These are phyloP conservation scores for Lichtheimia hyalospora DNA, from an alignment of 371 early-diverging fungal species.

Conservation along the genomic window DNA sequence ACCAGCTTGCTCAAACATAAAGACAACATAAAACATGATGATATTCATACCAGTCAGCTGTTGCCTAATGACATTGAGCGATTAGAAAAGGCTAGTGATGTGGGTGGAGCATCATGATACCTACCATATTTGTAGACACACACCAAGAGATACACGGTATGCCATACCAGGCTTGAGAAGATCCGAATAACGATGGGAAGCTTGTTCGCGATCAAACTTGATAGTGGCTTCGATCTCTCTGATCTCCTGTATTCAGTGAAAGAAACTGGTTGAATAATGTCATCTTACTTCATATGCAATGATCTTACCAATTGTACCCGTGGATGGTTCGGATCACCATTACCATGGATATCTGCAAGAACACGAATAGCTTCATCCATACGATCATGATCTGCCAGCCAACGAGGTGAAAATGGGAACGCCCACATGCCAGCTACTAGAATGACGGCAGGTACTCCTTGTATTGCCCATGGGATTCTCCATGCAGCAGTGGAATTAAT, in stretches of 20 bases:
- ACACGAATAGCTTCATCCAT: conserved; percentile 68
- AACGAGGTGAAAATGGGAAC: conserved; percentile 87
- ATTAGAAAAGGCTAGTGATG: too few species aligned
- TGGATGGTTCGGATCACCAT: conserved; percentile 48
- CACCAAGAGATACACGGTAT: conserved; percentile 63
- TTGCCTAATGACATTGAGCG: too few species aligned
- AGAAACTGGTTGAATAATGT: not conserved
- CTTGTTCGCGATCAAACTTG: conserved; percentile 64
- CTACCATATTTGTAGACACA: conserved; percentile 60
- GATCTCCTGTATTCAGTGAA: conserved; percentile 40
- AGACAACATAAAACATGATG: conserved; percentile 71
- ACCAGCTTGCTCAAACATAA: conserved; percentile 65
- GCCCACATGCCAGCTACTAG: conserved; percentile 65
- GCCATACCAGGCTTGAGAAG: conserved; percentile 57
- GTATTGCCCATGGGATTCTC: conserved; percentile 82
- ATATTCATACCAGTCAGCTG: conserved; percentile 79
- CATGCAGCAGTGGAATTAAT: conserved; percentile 52
- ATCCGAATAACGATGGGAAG: conserved; percentile 67
- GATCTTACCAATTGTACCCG: conserved; percentile 33
- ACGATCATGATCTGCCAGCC: conserved; percentile 69
- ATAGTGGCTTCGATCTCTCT: conserved; percentile 67
- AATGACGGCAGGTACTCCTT: conserved; percentile 76
- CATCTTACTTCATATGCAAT: not conserved
- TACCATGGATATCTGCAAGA: conserved; percentile 70
- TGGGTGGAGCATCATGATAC: too few species aligned